These are phyloP conservation scores for Paecilomyces niveus DNA, from an alignment of 2,329 filamentous ascomycete species.

Conservation along the genomic window DNA sequence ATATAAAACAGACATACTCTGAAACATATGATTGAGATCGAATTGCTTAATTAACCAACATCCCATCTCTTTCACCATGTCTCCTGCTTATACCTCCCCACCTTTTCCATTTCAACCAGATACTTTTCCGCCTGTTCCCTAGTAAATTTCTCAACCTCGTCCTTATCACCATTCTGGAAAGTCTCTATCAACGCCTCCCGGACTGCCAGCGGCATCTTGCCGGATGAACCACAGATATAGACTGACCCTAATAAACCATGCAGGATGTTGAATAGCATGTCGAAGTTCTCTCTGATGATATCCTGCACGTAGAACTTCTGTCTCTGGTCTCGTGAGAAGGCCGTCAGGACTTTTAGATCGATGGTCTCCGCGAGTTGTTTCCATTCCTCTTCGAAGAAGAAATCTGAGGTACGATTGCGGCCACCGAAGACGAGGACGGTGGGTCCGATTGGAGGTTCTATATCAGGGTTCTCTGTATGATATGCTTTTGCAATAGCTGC, in stretches of 20 bases:
- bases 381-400: conserved; percentile 78
- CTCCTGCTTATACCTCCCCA: conserved; percentile 59
- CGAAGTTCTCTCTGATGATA: conserved; percentile 46
- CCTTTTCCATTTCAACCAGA: conserved; percentile 53
- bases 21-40: not conserved
- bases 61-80: conserved; percentile 49
- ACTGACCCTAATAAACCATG: conserved; percentile 45
- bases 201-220: conserved; percentile 65
- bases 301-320: conserved; percentile 64
- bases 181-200: conserved; percentile 59
- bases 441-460: conserved; percentile 29
- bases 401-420: conserved; percentile 67
- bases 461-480: conserved; percentile 18
- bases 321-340: conserved; percentile 64
- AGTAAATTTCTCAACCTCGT: conserved; percentile 24
- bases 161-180: conserved; percentile 44
- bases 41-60: not conserved
- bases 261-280: conserved; percentile 46
- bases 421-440: conserved; percentile 76
- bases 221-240: conserved; percentile 51
- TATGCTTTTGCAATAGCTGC: conserved; percentile 27
- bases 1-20: not conserved
- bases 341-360: conserved; percentile 51
- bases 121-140: conserved; percentile 49
- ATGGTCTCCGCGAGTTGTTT: conserved; percentile 33